phyloP scores from a whole-genome alignment of 129 eudicot genomes.

The Lactuca saligna region DNA sequence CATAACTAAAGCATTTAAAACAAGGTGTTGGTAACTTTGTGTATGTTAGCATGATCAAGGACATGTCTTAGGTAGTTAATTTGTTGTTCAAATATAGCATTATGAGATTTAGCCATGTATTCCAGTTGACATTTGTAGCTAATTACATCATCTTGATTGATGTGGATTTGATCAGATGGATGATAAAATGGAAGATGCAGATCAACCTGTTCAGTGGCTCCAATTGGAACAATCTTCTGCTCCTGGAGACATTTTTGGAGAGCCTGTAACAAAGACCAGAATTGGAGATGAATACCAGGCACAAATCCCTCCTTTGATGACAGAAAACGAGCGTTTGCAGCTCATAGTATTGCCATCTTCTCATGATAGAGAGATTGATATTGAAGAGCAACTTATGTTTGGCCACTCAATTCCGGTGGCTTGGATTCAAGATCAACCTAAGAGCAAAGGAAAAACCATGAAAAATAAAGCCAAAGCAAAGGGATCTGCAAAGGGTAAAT shows the following conservation, averaged over 20 bases:
- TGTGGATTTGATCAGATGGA: slow-evolving; percentile 17
- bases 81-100: slow-evolving; percentile 1
- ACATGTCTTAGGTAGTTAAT: background rate
- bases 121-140: background rate
- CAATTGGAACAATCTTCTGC: slow-evolving; percentile 20
- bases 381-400: slow-evolving; percentile 6
- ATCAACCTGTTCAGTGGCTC: slow-evolving; percentile 8
- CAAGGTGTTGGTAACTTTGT: background rate
- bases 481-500: background rate
- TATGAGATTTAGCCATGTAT: background rate
- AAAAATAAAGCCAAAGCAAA: background rate
- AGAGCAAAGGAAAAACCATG: slow-evolving; percentile 7
- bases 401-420: slow-evolving; percentile 38
- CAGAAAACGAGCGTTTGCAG: slow-evolving; percentile 17
- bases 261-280: slow-evolving; percentile 30
- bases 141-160: background rate
- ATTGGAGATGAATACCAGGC: slow-evolving; percentile 47
- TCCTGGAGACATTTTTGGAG: slow-evolving; percentile 24
- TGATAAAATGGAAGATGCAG: slow-evolving; percentile 22
- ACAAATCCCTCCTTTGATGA: slow-evolving; percentile 35
- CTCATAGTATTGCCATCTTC: background rate
- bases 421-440: slow-evolving; percentile 31
- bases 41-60: background rate
- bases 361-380: background rate
- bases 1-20: background rate